These are phyloP conservation scores for Pseudohyphozyma bogoriensis DNA, from an alignment of 768 basidiomycete species.

Conservation along the genomic window DNA sequence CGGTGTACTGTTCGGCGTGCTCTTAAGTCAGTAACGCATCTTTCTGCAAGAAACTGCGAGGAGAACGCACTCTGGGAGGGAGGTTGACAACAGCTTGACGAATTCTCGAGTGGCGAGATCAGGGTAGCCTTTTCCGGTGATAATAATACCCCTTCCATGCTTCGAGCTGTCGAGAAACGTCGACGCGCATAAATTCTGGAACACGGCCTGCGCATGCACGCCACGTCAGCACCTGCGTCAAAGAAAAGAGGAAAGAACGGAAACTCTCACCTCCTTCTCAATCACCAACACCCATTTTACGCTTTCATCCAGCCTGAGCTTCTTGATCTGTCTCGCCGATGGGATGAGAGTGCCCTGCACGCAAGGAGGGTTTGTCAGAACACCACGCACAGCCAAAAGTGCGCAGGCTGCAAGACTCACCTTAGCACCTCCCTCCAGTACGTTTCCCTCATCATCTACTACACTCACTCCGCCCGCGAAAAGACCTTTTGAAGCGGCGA, in stretches of 20 bases:
- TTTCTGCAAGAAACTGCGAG: no score
- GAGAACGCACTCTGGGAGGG: slow-evolving; percentile 43
- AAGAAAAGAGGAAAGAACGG: not conserved
- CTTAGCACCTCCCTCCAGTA: not conserved
- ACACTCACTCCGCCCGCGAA: slow-evolving; percentile 61
- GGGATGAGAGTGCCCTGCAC: slow-evolving; percentile 66
- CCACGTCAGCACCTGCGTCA: not conserved
- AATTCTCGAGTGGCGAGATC: slow-evolving; percentile 84
- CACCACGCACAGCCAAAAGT: no score
- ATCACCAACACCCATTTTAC: slow-evolving; percentile 72
- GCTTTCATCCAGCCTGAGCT: slow-evolving; percentile 51
- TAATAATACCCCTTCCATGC: slow-evolving; percentile 22
- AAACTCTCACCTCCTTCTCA: slow-evolving; percentile 71
- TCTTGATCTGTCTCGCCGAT: slow-evolving; percentile 57
- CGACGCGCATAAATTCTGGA: slow-evolving; percentile 66
- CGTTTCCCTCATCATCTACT: slow-evolving; percentile 20
- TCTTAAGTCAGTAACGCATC: no score
- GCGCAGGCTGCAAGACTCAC: no score
- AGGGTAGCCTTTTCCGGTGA: slow-evolving; percentile 82
- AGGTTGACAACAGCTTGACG: slow-evolving; percentile 58
- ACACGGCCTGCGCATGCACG: slow-evolving; percentile 74
- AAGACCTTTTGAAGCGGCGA: slow-evolving; percentile 81
- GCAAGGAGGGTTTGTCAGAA: not conserved
- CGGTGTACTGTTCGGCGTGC: slow-evolving; percentile 50
- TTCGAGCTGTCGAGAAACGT: slow-evolving; percentile 46